These are phyloP conservation scores for Carex arenaria DNA, from an alignment of 202 grass and related monocot genomes.

Conservation along the genomic window DNA sequence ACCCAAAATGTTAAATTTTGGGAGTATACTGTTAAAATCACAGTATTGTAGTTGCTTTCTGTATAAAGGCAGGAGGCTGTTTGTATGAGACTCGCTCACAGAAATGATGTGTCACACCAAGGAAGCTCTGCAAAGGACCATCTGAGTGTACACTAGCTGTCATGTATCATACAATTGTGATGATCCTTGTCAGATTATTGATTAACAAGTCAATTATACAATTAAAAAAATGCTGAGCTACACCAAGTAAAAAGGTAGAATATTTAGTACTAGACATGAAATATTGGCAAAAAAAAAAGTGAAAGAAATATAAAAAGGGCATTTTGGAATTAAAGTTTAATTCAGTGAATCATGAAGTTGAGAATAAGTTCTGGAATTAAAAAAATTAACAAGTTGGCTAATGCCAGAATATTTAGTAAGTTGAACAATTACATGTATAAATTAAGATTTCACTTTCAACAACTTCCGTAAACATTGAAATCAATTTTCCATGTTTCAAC, in stretches of 20 bases:
- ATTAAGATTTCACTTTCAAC: too few relatives aligned
- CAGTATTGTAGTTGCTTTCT: background rate
- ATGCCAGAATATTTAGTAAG: background rate
- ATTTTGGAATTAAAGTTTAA: background rate
- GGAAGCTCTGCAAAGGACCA: slow-evolving; percentile 21
- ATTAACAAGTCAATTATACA: background rate
- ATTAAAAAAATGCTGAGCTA: background rate
- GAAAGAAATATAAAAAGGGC: background rate
- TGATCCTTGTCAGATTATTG: slow-evolving; percentile 5
- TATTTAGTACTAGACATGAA: background rate
- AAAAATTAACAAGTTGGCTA: background rate
- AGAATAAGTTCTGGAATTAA: background rate
- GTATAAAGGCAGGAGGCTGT: background rate
- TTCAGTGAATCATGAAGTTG: background rate
- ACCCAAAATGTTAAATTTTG: background rate
- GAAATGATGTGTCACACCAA: slow-evolving; percentile 28
- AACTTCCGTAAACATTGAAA: too few relatives aligned
- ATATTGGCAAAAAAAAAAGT: background rate
- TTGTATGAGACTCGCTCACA: slow-evolving; percentile 17
- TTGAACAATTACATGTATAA: too few relatives aligned
- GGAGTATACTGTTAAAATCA: background rate
- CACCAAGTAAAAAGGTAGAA: background rate
- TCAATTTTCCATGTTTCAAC: too few relatives aligned
- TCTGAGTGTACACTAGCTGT: slow-evolving; percentile 19
- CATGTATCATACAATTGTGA: slow-evolving; percentile 23